phyloP scores from a whole-genome alignment of 169 alveolate species.

The Plasmodium gaboni region DNA sequence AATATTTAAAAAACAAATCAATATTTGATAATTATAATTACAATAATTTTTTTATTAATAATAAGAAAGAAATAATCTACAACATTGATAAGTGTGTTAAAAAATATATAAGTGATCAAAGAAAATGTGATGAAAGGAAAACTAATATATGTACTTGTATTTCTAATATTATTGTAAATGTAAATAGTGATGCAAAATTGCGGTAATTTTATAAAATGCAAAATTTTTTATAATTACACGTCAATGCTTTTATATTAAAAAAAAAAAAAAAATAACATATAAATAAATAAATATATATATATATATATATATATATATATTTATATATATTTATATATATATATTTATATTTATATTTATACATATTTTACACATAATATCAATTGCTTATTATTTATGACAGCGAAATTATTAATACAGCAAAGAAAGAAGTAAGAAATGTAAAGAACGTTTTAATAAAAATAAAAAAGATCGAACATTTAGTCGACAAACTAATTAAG shows the following conservation, averaged over 20 bases:
- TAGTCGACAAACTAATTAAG: conserved; percentile 33
- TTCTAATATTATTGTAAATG: conserved; percentile 41
- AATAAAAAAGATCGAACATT: conserved; percentile 56
- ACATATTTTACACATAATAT: too few relatives aligned
- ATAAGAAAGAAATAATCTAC: conserved; percentile 10
- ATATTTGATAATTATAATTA: conserved; percentile 19
- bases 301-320: too few relatives aligned
- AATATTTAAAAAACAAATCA: conserved; percentile 29
- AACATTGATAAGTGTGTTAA: conserved; percentile 20
- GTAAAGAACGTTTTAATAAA: conserved; percentile 31
- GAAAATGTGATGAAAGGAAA: conserved; percentile 12
- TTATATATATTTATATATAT: not conserved
- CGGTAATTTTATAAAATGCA: conserved; percentile 17
- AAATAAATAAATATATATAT: not conserved
- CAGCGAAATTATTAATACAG: conserved; percentile 48
- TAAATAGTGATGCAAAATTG: conserved; percentile 60
- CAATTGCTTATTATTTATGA: too few relatives aligned
- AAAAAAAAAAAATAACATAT: not conserved
- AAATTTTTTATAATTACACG: too few relatives aligned
- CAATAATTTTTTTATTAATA: not conserved
- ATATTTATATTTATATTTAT: not conserved
- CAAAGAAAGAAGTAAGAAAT: conserved; percentile 57
- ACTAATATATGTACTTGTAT: conserved; percentile 41
- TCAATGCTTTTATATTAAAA: too few relatives aligned
- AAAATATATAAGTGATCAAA: conserved; percentile 23